Evolutionary conservation across 2,329 filamentous ascomycete genomes (phyloP).

Genomic region (Hypoxylon sp.): DNA sequence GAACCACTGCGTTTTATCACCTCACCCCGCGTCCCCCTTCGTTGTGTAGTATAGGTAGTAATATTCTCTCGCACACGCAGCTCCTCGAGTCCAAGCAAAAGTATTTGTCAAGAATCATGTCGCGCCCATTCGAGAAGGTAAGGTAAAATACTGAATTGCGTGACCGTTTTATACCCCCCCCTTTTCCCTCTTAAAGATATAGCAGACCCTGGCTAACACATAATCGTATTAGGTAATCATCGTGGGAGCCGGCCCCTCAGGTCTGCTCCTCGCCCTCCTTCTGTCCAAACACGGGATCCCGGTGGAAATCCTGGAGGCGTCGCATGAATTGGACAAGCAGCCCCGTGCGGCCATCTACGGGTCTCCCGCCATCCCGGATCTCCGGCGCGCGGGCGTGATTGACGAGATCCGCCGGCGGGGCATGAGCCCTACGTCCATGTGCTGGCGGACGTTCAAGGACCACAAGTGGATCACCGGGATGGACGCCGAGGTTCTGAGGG

Average conservation of each 20-base stretch:
- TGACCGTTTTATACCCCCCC: not conserved
- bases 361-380: constrained; percentile 69
- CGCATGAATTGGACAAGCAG: constrained; percentile 68
- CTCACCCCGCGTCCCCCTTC: constrained; percentile 27
- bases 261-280: constrained; percentile 65
- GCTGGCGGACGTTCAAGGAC: constrained; percentile 58
- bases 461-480: constrained; percentile 57
- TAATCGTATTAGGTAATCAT: constrained; percentile 58
- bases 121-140: constrained; percentile 52
- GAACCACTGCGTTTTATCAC: constrained; percentile 12
- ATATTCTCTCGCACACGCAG: not conserved
- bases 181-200: not conserved
- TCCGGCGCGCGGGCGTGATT: constrained; percentile 71
- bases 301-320: constrained; percentile 69
- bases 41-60: not conserved
- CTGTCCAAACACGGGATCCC: constrained; percentile 67
- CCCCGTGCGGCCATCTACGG: constrained; percentile 75
- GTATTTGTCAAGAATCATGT: constrained; percentile 40
- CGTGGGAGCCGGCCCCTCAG: constrained; percentile 66
- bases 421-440: constrained; percentile 58
- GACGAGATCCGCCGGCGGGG: constrained; percentile 57
- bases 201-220: constrained; percentile 13
- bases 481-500: constrained; percentile 53
- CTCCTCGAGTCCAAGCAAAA: not conserved
- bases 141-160: constrained; percentile 1